Conservation (phyloP, 345 rosid species). For the Garcia nutans region DNA sequence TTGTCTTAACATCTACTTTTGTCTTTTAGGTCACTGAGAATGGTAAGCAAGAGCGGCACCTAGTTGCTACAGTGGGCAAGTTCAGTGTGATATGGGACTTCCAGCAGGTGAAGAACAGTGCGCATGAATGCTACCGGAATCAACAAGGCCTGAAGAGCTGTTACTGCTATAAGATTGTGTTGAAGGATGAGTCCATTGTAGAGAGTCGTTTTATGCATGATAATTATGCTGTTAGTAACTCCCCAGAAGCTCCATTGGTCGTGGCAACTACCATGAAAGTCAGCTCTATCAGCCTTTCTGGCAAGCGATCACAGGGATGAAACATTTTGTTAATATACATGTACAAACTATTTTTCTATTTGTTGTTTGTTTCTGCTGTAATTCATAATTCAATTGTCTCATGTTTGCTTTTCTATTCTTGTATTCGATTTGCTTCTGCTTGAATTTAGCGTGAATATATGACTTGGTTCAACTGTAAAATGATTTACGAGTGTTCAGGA, state of each 20-base stretch:
- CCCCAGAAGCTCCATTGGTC: conserved; percentile 94
- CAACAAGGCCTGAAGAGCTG: conserved; percentile 97
- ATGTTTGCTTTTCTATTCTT: neutral
- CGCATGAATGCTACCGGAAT: conserved; percentile 73
- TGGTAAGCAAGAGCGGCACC: conserved; percentile 89
- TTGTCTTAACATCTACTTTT: neutral
- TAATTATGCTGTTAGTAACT: conserved; percentile 58
- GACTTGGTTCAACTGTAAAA: too few relatives aligned
- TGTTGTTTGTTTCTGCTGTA: conserved; percentile 19
- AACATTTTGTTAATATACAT: neutral
- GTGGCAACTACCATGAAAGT: conserved; percentile 95
- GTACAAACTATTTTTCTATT: neutral
- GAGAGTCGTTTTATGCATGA: conserved; percentile 98
- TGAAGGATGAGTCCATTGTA: conserved; percentile 90
- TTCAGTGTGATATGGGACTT: conserved; percentile 98
- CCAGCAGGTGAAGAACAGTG: conserved; percentile 90
- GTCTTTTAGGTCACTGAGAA: conserved; percentile 74
- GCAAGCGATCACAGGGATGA: conserved; percentile 39
- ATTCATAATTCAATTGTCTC: neutral
- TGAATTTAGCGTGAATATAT: conserved; percentile 2
- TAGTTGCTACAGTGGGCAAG: conserved; percentile 89
- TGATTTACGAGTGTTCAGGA: too few relatives aligned
- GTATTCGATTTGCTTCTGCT: neutral
- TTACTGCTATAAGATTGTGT: conserved; percentile 82
- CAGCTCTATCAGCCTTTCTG: conserved; percentile 91